Percentiles rank a stretch among this genome's conserved stretches.
Evolutionary conservation across 176 grass and related monocot species (phyloP).

Genomic region (Oryza brachyantha): DNA sequence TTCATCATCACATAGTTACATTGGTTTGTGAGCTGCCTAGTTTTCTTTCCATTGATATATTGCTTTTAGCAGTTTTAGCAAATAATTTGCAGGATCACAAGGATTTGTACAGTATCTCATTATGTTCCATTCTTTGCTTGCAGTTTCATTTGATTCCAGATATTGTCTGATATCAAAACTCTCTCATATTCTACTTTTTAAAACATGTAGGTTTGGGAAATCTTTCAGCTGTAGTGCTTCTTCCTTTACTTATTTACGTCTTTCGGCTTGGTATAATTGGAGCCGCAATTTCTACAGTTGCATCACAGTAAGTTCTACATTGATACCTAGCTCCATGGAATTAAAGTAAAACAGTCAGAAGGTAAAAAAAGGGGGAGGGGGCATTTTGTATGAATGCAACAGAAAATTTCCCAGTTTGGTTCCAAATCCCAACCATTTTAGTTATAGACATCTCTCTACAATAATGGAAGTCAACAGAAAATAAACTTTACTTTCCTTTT

Average conservation of each 20-base stretch:
- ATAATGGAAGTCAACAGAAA: conserved; percentile 2
- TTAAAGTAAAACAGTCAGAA: neutral
- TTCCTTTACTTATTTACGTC: conserved; percentile 62
- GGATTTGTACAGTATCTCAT: neutral
- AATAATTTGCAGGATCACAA: neutral
- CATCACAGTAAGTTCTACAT: conserved; percentile 61
- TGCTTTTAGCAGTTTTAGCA: neutral
- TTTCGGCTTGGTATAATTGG: conserved; percentile 60
- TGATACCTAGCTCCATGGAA: neutral
- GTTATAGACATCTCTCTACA: neutral
- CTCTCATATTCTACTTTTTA: neutral
- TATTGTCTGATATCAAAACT: neutral
- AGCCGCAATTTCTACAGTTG: conserved; percentile 66
- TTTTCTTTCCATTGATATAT: neutral
- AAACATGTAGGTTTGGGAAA: conserved; percentile 55
- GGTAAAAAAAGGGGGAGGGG: neutral
- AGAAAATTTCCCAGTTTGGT: conserved; percentile 13
- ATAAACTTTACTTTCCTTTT: neutral
- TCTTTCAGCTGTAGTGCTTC: conserved; percentile 51
- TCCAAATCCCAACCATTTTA: neutral
- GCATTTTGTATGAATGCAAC: neutral
- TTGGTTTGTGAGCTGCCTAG: neutral
- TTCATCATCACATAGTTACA: conserved; percentile 18
- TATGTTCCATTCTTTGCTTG: neutral
- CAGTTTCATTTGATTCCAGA: conserved; percentile 15